Evolutionary conservation across 352 stramenopile species (phyloP), one percentile per base, ranked within the genome.

Genomic region (Phytophthora ohioensis): DNA sequence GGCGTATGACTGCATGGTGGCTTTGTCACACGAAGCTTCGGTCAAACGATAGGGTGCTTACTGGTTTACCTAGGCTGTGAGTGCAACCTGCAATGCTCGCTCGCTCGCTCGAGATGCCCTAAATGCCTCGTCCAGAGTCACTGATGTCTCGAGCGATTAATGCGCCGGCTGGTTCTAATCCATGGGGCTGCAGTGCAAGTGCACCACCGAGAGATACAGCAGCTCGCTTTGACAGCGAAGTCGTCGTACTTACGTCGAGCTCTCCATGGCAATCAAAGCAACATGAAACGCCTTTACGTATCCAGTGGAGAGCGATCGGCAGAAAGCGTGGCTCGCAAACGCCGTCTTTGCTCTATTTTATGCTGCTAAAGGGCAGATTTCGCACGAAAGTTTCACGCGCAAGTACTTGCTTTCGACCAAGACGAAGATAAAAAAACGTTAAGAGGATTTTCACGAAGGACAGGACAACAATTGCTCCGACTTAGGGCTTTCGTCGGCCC

Each of bases 211-310:
- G 62, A 69, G 39, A 66, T 36, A n/a, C 31, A 9, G 47, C 58
- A 45, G 36, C 49, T 56, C 34, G 9, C 32, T 4, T 54, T 62
- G 41, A 42, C 46, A 9, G 17, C 30, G 34, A 54, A 45, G 60
- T 9, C 42, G 67, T 70, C 41, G 60, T 74, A 27, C 47, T 48
- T 27, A 70, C 67, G 67, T 61, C 15, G 54, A 57, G 39, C 53
- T 66, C 59, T 59, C 67, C 53, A 69, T 69, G 59, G 67, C 67
- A 74, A 45, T 62, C 67, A 71, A 58, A 34, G 17, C 42, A 57
- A 11, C 38, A 8, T 31, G 41, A 69, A 60, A 46, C 67, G 54
- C 67, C 42, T 74, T 66, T 70, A 74, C 67, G 43, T 70, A 31
- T 58, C 60, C 54, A 65, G 67, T 35, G 35, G 30, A 13, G 46